Evolutionary conservation across 768 basidiomycete genomes (phyloP).

Genomic region (Boletus reticulatus): DNA sequence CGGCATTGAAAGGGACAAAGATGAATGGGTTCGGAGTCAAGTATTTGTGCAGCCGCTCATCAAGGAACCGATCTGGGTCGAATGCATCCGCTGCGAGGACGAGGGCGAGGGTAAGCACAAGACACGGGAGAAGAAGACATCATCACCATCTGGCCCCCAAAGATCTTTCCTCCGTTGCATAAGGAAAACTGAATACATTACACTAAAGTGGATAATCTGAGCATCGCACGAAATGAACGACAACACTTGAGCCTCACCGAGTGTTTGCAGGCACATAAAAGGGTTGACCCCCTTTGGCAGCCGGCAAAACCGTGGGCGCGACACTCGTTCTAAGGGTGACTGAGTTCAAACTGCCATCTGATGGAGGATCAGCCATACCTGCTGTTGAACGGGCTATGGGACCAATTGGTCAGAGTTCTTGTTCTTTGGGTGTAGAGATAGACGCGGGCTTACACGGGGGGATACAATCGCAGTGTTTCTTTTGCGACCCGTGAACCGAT

Average conservation of each 20-base stretch:
- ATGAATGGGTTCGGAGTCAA: conserved; percentile 54
- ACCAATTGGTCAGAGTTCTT: background rate
- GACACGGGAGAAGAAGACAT: background rate
- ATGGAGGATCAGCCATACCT: conserved; percentile 5
- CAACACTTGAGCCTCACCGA: conserved; percentile 13
- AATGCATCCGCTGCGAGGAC: conserved; percentile 46
- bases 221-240: background rate
- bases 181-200: conserved; percentile 44
- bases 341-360: background rate
- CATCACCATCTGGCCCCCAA: conserved; percentile 66
- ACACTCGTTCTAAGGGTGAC: conserved; percentile 18
- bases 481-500: conserved; percentile 1
- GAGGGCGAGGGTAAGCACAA: background rate
- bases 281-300: conserved; percentile 25
- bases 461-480: conserved; percentile 32
- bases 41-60: conserved; percentile 56
- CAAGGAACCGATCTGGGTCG: conserved; percentile 68
- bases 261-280: conserved; percentile 34
- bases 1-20: conserved; percentile 43
- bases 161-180: conserved; percentile 65
- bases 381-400: conserved; percentile 24
- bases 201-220: conserved; percentile 22
- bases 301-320: conserved; percentile 24
- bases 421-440: background rate
- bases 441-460: conserved; percentile 29